Conservation (phyloP, 164 flowering plant genomes). For the Berberis vulgaris region DNA sequence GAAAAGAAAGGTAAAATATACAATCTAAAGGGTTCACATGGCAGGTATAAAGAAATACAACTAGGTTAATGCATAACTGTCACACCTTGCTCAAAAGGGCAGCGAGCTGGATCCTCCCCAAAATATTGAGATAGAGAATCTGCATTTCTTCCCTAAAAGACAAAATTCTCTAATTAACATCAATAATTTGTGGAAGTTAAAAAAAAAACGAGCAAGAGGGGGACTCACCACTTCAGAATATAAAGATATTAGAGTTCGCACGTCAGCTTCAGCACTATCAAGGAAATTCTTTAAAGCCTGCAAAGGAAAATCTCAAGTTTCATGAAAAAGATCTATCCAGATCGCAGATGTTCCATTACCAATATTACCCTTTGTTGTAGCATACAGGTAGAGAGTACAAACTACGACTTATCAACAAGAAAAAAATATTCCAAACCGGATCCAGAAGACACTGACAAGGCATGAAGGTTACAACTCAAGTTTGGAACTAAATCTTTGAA, state of each 20-base stretch:
- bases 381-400: too few relatives aligned
- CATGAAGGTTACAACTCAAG: too few relatives aligned
- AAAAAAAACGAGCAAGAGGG: constrained; percentile 1
- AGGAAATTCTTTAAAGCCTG: constrained; percentile 85
- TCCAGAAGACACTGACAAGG: too few relatives aligned
- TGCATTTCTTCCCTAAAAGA: constrained; percentile 89
- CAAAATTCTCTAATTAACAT: constrained; percentile 1
- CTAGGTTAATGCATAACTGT: background rate
- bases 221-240: constrained; percentile 93
- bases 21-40: too few relatives aligned
- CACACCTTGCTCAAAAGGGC: constrained; percentile 98
- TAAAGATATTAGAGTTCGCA: constrained; percentile 75
- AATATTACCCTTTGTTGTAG: too few relatives aligned
- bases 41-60: too few relatives aligned
- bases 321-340: too few relatives aligned
- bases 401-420: too few relatives aligned
- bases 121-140: constrained; percentile 93
- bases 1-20: too few relatives aligned
- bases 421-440: too few relatives aligned
- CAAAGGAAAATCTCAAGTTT: constrained; percentile 6
- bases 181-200: background rate
- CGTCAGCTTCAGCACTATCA: constrained; percentile 97
- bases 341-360: too few relatives aligned
- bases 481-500: too few relatives aligned
- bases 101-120: constrained; percentile 98